Evolutionary conservation across 257 asterid genomes (phyloP).

Genomic region (Eustoma russellianum): DNA sequence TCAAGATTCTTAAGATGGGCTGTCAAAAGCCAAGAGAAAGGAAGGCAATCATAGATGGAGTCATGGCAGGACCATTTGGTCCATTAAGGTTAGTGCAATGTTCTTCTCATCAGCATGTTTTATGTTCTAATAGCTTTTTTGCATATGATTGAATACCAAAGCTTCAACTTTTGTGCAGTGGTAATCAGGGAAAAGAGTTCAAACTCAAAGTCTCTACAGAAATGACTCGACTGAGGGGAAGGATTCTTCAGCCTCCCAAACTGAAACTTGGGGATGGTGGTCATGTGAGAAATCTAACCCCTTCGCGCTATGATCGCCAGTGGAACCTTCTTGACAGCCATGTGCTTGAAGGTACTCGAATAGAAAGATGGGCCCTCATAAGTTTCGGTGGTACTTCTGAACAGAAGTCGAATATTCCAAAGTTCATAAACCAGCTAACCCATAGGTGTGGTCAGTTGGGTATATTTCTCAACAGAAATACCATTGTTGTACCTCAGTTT

Average conservation of each 20-base stretch:
- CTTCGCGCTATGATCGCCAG: conserved; percentile 75
- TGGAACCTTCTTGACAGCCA: conserved; percentile 95
- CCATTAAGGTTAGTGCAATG: conserved; percentile 84
- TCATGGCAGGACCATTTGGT: too few species aligned
- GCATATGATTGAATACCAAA: neutral
- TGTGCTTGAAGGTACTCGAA: conserved; percentile 69
- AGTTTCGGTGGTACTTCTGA: conserved; percentile 79
- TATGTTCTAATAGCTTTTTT: neutral
- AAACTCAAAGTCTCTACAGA: conserved; percentile 58
- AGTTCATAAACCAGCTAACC: conserved; percentile 62
- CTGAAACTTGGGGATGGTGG: conserved; percentile 89
- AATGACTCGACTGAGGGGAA: conserved; percentile 71
- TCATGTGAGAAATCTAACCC: conserved; percentile 60
- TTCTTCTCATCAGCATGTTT: too few species aligned
- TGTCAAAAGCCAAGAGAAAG: too few species aligned
- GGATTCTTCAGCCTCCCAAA: conserved; percentile 90
- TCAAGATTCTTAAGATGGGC: too few species aligned
- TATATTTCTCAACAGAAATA: conserved; percentile 49
- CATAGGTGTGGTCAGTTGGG: conserved; percentile 79
- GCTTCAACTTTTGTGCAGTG: conserved; percentile 34
- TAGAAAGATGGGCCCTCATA: conserved; percentile 74
- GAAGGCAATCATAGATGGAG: too few species aligned
- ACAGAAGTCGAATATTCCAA: conserved; percentile 50
- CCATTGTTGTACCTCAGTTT: conserved; percentile 49
- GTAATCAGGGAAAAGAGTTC: conserved; percentile 58